Percentiles rank a stretch among this genome's conserved stretches.
phyloP scores from a whole-genome alignment of 306 rosid genomes.

The Castanopsis chinensis region DNA sequence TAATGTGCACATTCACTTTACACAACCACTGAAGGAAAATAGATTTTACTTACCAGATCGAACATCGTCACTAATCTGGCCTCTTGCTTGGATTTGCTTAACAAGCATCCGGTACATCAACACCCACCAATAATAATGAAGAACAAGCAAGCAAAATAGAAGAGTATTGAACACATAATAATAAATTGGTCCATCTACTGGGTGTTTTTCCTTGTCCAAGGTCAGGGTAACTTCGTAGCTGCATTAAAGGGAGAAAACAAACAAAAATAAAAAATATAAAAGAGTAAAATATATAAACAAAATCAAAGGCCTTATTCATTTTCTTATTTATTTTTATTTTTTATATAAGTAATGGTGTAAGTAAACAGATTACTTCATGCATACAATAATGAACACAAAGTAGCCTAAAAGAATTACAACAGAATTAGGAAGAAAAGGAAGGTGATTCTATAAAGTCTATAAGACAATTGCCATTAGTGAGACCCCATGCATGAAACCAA shows the following conservation, averaged over 20 bases:
- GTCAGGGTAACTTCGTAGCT: constrained; percentile 72
- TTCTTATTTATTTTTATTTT: no score
- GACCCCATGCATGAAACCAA: no score
- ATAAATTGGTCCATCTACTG: constrained; percentile 61
- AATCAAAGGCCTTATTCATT: neutral
- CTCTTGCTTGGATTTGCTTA: constrained; percentile 80
- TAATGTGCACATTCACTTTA: neutral
- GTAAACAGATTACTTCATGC: no score
- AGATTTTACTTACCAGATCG: constrained; percentile 79
- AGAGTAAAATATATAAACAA: neutral
- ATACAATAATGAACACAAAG: no score
- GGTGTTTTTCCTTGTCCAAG: constrained; percentile 56
- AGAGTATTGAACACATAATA: constrained; percentile 87
- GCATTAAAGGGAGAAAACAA: constrained; percentile 35
- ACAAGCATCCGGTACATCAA: constrained; percentile 90
- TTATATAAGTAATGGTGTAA: no score
- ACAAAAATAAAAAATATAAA: neutral
- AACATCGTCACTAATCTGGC: constrained; percentile 84
- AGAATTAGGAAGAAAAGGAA: no score
- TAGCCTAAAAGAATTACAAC: no score
- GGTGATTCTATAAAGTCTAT: no score
- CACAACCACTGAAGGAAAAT: neutral
- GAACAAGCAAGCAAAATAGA: constrained; percentile 67
- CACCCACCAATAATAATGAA: constrained; percentile 95
- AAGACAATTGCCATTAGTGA: no score